Conservation (phyloP, 2,329 filamentous ascomycete genomes). For the Pseudocercospora eumusae region DNA sequence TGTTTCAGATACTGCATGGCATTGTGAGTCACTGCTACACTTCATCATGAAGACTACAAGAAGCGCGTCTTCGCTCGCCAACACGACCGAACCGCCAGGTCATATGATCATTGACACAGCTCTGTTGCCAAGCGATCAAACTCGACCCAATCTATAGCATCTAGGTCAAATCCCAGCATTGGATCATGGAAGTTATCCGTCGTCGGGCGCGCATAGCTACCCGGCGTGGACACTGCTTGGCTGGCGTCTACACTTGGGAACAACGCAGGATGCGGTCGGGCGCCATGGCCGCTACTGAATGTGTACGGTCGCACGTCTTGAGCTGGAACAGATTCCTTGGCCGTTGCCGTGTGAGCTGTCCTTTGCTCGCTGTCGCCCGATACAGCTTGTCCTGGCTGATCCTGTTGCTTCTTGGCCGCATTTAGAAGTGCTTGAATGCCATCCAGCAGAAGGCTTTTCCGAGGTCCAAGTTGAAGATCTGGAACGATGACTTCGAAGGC, state of each 20-base stretch:
- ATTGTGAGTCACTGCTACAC: conserved; percentile 25
- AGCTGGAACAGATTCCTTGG: conserved; percentile 11
- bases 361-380: conserved; percentile 11
- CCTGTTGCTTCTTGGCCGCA: conserved; percentile 28
- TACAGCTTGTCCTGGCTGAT: conserved; percentile 14
- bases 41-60: conserved; percentile 7
- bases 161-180: conserved; percentile 27
- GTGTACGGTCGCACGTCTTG: conserved; percentile 12
- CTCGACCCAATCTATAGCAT: conserved; percentile 34
- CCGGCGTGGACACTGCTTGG: neutral
- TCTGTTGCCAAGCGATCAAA: conserved; percentile 33
- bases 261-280: conserved; percentile 13
- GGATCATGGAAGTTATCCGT: conserved; percentile 22
- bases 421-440: conserved; percentile 30
- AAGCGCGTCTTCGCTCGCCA: neutral
- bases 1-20: conserved; percentile 17
- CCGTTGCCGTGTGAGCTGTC: neutral
- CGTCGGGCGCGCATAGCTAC: conserved; percentile 13
- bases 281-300: conserved; percentile 15
- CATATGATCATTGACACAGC: conserved; percentile 25
- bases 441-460: conserved; percentile 27
- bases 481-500: conserved; percentile 33
- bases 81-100: neutral
- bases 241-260: conserved; percentile 21
- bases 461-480: conserved; percentile 23